A percentile compares a stretch with the other conserved stretches of the same genome.
phyloP scores from a whole-genome alignment of 2,329 filamentous ascomycete species.

The Ophiostoma sp. region DNA sequence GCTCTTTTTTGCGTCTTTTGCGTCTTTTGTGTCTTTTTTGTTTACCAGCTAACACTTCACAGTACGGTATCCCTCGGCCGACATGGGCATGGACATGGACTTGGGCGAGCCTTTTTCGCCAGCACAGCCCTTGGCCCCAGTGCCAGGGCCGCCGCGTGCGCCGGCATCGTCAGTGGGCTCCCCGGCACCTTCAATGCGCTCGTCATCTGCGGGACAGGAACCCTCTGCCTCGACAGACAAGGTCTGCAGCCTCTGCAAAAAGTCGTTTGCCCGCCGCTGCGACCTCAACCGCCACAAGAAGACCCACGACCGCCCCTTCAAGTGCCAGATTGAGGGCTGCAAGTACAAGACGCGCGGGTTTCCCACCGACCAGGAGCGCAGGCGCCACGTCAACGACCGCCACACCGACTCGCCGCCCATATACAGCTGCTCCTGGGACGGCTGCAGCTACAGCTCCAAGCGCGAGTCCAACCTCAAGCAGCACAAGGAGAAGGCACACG shows the following conservation, averaged over 20 bases:
- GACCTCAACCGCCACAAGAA: slow-evolving; percentile 1
- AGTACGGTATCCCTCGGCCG: not conserved
- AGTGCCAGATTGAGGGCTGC: slow-evolving; percentile 42
- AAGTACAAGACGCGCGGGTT: slow-evolving; percentile 66
- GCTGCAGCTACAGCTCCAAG: slow-evolving; percentile 68
- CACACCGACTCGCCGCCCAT: slow-evolving; percentile 61
- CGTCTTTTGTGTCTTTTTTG: not conserved
- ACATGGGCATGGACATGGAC: not conserved
- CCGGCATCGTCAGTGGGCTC: not conserved
- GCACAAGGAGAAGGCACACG: slow-evolving; percentile 78
- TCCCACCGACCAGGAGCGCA: slow-evolving; percentile 73
- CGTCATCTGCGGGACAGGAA: not conserved
- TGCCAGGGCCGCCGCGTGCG: not conserved
- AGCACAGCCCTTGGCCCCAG: not conserved
- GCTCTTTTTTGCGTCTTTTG: too few relatives aligned
- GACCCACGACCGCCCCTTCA: not conserved
- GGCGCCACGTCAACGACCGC: slow-evolving; percentile 73
- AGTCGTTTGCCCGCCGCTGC: not conserved
- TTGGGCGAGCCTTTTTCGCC: not conserved
- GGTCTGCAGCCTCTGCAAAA: not conserved
- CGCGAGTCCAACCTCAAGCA: slow-evolving; percentile 78
- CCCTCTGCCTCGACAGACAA: not conserved
- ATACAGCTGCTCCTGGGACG: slow-evolving; percentile 60
- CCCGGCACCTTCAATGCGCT: not conserved
- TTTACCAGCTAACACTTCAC: not conserved